Evolutionary conservation across 2,329 filamentous ascomycete species (phyloP).

Genomic region (Fusarium setosum): DNA sequence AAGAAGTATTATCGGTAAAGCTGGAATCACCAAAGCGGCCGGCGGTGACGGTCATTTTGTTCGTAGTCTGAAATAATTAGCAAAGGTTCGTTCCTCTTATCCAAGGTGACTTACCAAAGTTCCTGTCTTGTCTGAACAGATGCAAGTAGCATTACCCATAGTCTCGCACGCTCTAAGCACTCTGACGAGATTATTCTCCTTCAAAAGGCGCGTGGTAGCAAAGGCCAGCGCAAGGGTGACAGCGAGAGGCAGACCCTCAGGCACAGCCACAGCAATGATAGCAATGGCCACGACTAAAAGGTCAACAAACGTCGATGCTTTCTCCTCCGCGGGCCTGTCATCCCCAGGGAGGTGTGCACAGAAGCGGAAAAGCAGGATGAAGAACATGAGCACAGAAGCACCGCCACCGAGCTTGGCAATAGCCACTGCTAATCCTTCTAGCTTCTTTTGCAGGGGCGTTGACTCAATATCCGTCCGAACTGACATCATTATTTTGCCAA

Average conservation of each 20-base stretch:
- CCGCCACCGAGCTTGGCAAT: constrained; percentile 60
- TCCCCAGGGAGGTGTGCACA: constrained; percentile 6
- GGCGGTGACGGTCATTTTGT: constrained; percentile 43
- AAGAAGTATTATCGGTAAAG: constrained; percentile 22
- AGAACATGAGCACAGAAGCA: constrained; percentile 18
- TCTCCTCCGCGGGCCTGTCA: constrained; percentile 7
- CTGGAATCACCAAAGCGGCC: constrained; percentile 34
- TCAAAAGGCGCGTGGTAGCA: constrained; percentile 74
- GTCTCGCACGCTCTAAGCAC: constrained; percentile 75
- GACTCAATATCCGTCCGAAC: constrained; percentile 60
- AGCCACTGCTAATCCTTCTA: constrained; percentile 49
- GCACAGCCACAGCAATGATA: constrained; percentile 67
- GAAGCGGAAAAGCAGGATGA: constrained; percentile 20
- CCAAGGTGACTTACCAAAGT: too few relatives aligned
- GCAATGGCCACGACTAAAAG: constrained; percentile 75
- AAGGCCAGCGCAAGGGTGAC: constrained; percentile 75
- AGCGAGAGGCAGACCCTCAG: constrained; percentile 72
- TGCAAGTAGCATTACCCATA: constrained; percentile 77
- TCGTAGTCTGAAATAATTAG: constrained; percentile 36
- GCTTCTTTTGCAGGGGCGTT: constrained; percentile 65
- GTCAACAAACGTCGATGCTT: constrained; percentile 43
- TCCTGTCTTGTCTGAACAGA: constrained; percentile 72
- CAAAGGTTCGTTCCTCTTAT: too few relatives aligned
- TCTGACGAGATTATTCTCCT: constrained; percentile 76
- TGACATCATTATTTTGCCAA: constrained; percentile 65